A percentile compares a stretch with the other conserved stretches of the same genome.
Evolutionary conservation across 331 rosid species (phyloP).

Genomic region (Malus hybrid): DNA sequence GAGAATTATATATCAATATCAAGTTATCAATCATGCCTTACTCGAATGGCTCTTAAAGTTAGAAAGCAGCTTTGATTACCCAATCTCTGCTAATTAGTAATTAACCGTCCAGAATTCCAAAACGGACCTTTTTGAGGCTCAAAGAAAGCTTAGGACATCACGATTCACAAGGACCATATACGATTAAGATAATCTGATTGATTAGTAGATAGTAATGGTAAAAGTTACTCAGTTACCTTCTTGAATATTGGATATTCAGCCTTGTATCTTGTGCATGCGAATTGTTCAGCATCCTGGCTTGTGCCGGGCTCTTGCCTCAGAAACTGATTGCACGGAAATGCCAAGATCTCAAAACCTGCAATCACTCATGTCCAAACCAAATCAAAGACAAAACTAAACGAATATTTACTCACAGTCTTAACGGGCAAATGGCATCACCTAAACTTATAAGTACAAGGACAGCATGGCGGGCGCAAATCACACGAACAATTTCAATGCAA

Average conservation of each 20-base stretch:
- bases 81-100: too few species aligned
- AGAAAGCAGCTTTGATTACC: too few species aligned
- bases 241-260: constrained; percentile 86
- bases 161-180: neutral
- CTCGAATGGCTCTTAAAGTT: neutral
- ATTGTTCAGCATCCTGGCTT: constrained; percentile 59
- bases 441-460: neutral
- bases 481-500: neutral
- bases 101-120: neutral
- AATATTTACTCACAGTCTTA: neutral
- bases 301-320: constrained; percentile 82
- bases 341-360: constrained; percentile 83
- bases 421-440: neutral
- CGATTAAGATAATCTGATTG: neutral
- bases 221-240: constrained; percentile 44
- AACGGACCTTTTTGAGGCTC: neutral
- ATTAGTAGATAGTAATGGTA: neutral
- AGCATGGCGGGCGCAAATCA: neutral
- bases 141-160: neutral
- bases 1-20: neutral
- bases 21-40: neutral
- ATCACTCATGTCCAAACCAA: neutral
- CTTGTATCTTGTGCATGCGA: constrained; percentile 73
- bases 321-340: constrained; percentile 97
- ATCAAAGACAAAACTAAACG: neutral